phyloP scores from a whole-genome alignment of 176 grass and related monocot species.

The Tuctoria greenei region DNA sequence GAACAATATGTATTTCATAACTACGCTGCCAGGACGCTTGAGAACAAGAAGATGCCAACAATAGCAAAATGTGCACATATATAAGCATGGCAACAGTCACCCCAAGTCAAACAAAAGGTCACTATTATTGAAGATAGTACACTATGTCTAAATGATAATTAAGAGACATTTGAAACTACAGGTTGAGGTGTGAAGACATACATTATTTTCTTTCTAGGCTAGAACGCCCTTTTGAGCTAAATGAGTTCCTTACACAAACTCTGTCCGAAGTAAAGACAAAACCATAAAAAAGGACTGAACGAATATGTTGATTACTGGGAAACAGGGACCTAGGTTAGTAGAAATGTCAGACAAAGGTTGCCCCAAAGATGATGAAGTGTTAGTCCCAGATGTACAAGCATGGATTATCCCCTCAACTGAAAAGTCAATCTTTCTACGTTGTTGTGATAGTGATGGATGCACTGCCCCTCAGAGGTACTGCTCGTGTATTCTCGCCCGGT shows the following conservation, averaged over 20 bases:
- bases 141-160: not conserved
- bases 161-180: conserved; percentile 3
- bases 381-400: conserved; percentile 44
- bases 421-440: not conserved
- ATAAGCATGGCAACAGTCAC: not conserved
- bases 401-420: conserved; percentile 26
- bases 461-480: conserved; percentile 70
- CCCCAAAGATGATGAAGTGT: conserved; percentile 20
- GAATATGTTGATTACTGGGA: conserved; percentile 10
- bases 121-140: not conserved
- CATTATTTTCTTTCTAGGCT: conserved; percentile 23
- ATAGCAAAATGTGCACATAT: not conserved
- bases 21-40: not conserved
- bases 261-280: conserved; percentile 14
- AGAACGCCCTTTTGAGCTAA: not conserved
- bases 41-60: not conserved
- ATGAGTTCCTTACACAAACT: conserved; percentile 19
- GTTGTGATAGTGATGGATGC: not conserved
- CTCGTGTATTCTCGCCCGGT: conserved; percentile 86
- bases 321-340: conserved; percentile 19
- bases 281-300: not conserved
- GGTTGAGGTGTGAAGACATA: not conserved
- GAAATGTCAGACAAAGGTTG: conserved; percentile 9
- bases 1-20: not conserved
- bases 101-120: not conserved